These are phyloP conservation scores for Vigna mungo DNA, from an alignment of 306 rosid species.

Conservation along the genomic window DNA sequence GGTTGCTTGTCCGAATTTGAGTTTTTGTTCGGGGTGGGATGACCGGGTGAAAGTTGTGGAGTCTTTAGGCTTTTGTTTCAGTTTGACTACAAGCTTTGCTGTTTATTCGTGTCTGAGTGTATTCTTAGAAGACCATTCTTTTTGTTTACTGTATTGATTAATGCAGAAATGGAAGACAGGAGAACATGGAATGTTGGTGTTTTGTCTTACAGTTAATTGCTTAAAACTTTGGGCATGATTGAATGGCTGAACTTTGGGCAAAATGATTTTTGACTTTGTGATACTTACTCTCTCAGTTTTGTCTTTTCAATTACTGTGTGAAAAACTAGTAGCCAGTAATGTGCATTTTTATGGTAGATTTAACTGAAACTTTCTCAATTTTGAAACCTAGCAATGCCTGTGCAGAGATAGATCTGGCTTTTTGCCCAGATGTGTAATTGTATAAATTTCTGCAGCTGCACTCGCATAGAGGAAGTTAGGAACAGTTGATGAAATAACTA, in stretches of 20 bases:
- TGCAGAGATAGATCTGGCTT: background rate
- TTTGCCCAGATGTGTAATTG: background rate
- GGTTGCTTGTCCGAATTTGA: background rate
- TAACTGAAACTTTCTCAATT: slow-evolving; percentile 24
- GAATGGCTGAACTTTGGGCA: background rate
- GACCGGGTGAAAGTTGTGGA: slow-evolving; percentile 25
- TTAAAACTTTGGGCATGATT: background rate
- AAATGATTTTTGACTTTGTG: background rate
- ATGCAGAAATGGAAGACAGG: background rate
- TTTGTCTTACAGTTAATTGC: background rate
- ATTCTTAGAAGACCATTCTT: background rate
- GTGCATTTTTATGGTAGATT: background rate
- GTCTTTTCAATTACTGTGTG: background rate
- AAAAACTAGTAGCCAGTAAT: background rate
- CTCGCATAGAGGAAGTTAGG: slow-evolving; percentile 20
- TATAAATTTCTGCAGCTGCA: background rate
- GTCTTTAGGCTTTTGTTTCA: slow-evolving; percentile 17
- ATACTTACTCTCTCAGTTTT: background rate
- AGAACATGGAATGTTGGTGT: background rate
- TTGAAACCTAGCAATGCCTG: background rate
- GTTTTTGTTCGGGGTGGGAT: background rate
- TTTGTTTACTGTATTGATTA: background rate
- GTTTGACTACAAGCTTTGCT: slow-evolving; percentile 23
- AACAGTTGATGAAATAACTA: background rate
- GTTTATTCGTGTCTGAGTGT: background rate